Conservation (phyloP, 1,284 basidiomycete genomes). For the Puccinia brachypodii region DNA sequence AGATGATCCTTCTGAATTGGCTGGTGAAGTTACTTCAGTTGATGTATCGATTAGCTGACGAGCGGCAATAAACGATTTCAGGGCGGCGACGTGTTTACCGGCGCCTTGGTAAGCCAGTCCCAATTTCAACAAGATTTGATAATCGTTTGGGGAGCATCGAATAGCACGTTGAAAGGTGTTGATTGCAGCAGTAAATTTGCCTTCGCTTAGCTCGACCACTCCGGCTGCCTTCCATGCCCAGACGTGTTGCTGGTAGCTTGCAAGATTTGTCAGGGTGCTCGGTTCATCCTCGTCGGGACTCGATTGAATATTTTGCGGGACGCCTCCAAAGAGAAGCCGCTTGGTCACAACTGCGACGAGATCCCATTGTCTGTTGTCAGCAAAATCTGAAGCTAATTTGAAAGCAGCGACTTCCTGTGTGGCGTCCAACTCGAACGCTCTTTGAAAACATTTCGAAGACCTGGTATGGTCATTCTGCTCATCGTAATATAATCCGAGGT, state of each 20-base stretch:
- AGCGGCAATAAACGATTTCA: constrained; percentile 80
- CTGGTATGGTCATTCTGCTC: constrained; percentile 76
- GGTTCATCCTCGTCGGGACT: constrained; percentile 52
- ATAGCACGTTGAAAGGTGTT: constrained; percentile 84
- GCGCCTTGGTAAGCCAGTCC: constrained; percentile 88
- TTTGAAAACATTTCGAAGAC: constrained; percentile 95
- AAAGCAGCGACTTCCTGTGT: constrained; percentile 81
- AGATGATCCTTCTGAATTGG: constrained; percentile 71
- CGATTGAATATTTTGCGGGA: neutral
- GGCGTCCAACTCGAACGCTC: constrained; percentile 94
- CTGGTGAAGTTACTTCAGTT: constrained; percentile 64
- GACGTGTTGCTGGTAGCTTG: constrained; percentile 63
- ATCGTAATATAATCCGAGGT: constrained; percentile 85
- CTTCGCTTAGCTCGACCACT: constrained; percentile 72
- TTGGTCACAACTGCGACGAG: constrained; percentile 88
- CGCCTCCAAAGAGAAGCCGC: constrained; percentile 77
- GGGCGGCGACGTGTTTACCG: constrained; percentile 81
- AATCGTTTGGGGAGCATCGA: constrained; percentile 75
- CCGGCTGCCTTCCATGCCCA: constrained; percentile 99
- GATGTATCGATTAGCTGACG: constrained; percentile 65
- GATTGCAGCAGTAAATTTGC: constrained; percentile 75
- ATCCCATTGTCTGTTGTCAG: constrained; percentile 92
- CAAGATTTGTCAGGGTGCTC: neutral
- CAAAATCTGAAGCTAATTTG: constrained; percentile 81
- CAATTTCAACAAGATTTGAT: constrained; percentile 79